Base-by-base conservation (phyloP, 2,329 filamentous ascomycete species). In the Aspergillus melleus region DNA sequence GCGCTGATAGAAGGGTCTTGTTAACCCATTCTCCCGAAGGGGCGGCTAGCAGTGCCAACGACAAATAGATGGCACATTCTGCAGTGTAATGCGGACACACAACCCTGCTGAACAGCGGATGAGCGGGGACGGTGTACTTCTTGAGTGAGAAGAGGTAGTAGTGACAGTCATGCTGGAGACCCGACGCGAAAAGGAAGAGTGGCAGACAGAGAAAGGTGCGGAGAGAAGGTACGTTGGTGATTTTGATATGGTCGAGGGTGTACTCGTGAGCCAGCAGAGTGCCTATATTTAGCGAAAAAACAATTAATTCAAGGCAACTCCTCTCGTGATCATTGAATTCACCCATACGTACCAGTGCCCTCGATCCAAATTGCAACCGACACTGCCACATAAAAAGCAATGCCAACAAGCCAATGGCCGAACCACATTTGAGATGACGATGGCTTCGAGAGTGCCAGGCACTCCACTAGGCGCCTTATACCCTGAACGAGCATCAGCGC, bases 71-170 rank as follows among this genome's bases (percentile, higher is more conserved):
- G 46, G 90, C 73, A 71, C 91, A 93, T 78, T 98, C 95, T 70
- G 89, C 91, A 3, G 90, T 90, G 76, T 98, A 99, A 77, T 99
- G 95, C 19, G 95, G 92, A 68, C 90, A 96, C 44, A 97, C 77
- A 22, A 96, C 76, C 59, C 82, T 80, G 49, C 81, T 80, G 75
- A 98, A 99, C 59, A 90, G 77, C 2, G 88, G 88, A 61, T 89
- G 83, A 2, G 83, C 79, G 0, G 94, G 94, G 24, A 98, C 81
- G 11, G 90, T 90, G 76, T 99, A 98, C 71, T 92, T 94, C 72
- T 86, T 85, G 61, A 95, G 78, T 44, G 84, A 83, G 47, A 88
- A 86, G 20, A 95, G 83, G 68, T 93, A 82, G 57, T 78, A 77
- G 72, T 94, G 91, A 69, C 88, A 90, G 65, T 86, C 82, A 74